Percentiles rank a stretch among this genome's conserved stretches.
Evolutionary conservation across 2,329 filamentous ascomycete genomes (phyloP).

Genomic region (Ploettnerulaceae sp.): DNA sequence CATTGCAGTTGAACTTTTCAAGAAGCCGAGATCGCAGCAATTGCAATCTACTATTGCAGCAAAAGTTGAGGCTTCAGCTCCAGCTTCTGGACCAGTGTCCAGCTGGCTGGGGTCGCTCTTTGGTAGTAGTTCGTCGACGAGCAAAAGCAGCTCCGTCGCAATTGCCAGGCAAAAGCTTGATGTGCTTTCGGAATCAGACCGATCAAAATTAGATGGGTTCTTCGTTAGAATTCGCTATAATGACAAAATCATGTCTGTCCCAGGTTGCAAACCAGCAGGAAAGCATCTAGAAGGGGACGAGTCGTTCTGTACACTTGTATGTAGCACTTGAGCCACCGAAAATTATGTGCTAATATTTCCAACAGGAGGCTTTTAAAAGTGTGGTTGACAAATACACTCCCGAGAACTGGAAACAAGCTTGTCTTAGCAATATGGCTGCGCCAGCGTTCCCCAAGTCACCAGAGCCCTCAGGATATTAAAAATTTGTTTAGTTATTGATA

Average conservation of each 20-base stretch:
- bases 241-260: constrained; percentile 73
- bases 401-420: constrained; percentile 66
- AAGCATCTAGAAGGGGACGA: constrained; percentile 85
- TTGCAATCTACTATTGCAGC: constrained; percentile 16
- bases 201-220: constrained; percentile 62
- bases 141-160: constrained; percentile 33
- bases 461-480: constrained; percentile 34
- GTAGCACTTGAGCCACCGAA: constrained; percentile 28
- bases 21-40: constrained; percentile 39
- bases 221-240: constrained; percentile 92
- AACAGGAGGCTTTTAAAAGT: constrained; percentile 78
- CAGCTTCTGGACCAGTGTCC: background rate
- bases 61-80: constrained; percentile 8
- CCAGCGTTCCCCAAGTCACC: constrained; percentile 30
- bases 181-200: constrained; percentile 53
- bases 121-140: constrained; percentile 21
- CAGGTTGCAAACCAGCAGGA: constrained; percentile 69
- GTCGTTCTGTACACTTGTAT: constrained; percentile 82
- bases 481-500: background rate
- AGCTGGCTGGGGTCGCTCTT: constrained; percentile 28
- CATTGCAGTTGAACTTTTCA: constrained; percentile 86
- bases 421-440: constrained; percentile 49
- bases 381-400: constrained; percentile 91
- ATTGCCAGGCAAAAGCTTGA: constrained; percentile 58
- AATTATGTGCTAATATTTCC: background rate